These are phyloP conservation scores for Ramalina intermedia DNA, from an alignment of 495 filamentous ascomycete genomes.

Conservation along the genomic window DNA sequence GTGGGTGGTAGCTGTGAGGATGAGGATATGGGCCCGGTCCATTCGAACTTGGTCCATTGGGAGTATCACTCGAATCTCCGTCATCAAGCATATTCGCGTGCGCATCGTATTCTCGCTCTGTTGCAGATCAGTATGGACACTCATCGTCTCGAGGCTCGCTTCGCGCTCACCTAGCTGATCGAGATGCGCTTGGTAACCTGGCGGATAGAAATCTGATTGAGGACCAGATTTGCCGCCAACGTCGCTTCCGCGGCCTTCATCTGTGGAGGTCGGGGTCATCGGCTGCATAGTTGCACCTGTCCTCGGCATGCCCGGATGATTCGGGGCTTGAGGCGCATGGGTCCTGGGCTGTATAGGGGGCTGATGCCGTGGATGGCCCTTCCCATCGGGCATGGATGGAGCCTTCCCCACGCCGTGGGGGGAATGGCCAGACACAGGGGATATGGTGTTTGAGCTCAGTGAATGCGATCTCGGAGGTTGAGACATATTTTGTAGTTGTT, in stretches of 20 bases:
- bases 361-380: constrained; percentile 35
- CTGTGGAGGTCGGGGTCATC: constrained; percentile 10
- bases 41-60: constrained; percentile 39
- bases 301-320: constrained; percentile 15
- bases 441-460: constrained; percentile 56
- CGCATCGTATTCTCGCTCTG: constrained; percentile 99
- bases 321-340: constrained; percentile 17
- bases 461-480: constrained; percentile 1
- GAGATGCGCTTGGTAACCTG: constrained; percentile 84
- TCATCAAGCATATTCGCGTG: constrained; percentile 92
- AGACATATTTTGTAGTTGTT: not conserved
- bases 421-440: constrained; percentile 56
- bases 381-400: constrained; percentile 51
- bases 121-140: constrained; percentile 48
- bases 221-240: constrained; percentile 17
- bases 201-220: constrained; percentile 56
- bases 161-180: constrained; percentile 84
- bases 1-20: constrained; percentile 33
- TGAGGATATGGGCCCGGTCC: constrained; percentile 55
- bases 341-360: constrained; percentile 22
- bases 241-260: constrained; percentile 11
- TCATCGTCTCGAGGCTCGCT: not conserved
- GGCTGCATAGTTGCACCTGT: constrained; percentile 7
- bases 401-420: constrained; percentile 56
- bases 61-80: constrained; percentile 45